Evolutionary conservation across 805 yeast species (phyloP), one percentile per base, ranked within the genome.

Genomic region (Saccharomyces cerevisiae): DNA sequence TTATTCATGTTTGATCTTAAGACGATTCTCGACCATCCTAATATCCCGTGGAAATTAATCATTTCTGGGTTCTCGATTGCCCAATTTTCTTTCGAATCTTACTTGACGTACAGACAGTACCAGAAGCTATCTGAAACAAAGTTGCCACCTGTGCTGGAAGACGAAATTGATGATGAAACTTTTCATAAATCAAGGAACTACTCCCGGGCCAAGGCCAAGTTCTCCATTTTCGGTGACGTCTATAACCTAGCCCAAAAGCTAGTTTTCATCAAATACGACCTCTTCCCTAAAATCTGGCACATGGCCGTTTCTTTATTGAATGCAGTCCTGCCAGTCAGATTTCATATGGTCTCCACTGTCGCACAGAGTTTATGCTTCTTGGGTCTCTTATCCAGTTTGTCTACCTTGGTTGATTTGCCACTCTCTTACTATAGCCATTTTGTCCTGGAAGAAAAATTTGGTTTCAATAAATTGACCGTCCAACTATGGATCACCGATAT

Each of bases 381-480:
- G 61, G 73, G 81, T 47, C 75, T 76, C 27, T 73, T 81, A 62
- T 73, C 82, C 31, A 52, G 75, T 26, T 56, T 83, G 48, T 74
- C 84, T 8, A 74, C 84, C 2, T 51, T 89, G 2, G 55, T 82
- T 30, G 75, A 80, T 2, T 68, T 87, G 53, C 99, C 99, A 3
- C 66, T 84, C 24, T 76, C 83, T 9, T 83, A 86, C 68, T 91
- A 90, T 71, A 75, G 79, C 55, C 85, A 86, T 62, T 94, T 94
- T 73, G 91, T 90, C 14, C 76, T 94, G 61, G 99, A 94, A 72
- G 96, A 92, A 69, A 82, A 82, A 71, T 92, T 78, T 64, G 99
- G 99, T 0, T 94, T 94, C 75, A 94, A 94, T 75, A 94, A 94
- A 71, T 77, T 81, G 61, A 92, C 97, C 2, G 57, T 77, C 17